phyloP scores from a whole-genome alignment of 306 rosid genomes.

The Vigna mungo region DNA sequence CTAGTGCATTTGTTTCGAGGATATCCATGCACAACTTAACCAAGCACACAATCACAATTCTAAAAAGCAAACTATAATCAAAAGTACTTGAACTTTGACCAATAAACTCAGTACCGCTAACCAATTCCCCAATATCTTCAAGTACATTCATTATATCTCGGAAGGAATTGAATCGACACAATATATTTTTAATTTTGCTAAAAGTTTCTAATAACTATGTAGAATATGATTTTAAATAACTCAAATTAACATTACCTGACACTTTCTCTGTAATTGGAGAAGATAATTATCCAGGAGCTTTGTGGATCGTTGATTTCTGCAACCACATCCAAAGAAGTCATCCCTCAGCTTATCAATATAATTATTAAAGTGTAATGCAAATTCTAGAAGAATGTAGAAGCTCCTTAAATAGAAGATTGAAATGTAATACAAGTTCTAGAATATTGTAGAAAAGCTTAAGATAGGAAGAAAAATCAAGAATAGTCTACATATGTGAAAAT shows the following conservation, averaged over 20 bases:
- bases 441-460: no score
- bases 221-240: slow-evolving; percentile 39
- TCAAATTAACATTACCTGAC: slow-evolving; percentile 67
- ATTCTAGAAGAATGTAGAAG: no score
- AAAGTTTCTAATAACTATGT: slow-evolving; percentile 19
- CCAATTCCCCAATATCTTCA: slow-evolving; percentile 57
- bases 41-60: slow-evolving; percentile 5
- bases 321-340: slow-evolving; percentile 49
- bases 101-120: slow-evolving; percentile 87
- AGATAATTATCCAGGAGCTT: slow-evolving; percentile 86
- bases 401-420: no score
- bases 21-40: no score
- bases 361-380: neutral
- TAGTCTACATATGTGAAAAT: no score
- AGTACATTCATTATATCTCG: slow-evolving; percentile 93
- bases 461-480: no score
- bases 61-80: slow-evolving; percentile 41
- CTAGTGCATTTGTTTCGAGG: neutral
- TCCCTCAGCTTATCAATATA: neutral
- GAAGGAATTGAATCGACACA: slow-evolving; percentile 36
- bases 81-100: slow-evolving; percentile 96
- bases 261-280: slow-evolving; percentile 96
- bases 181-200: slow-evolving; percentile 23
- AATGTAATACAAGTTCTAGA: no score
- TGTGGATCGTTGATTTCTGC: slow-evolving; percentile 81